Evolutionary conservation across 805 yeast genomes (phyloP).

Genomic region (Zygotorulaspora chibaensis): DNA sequence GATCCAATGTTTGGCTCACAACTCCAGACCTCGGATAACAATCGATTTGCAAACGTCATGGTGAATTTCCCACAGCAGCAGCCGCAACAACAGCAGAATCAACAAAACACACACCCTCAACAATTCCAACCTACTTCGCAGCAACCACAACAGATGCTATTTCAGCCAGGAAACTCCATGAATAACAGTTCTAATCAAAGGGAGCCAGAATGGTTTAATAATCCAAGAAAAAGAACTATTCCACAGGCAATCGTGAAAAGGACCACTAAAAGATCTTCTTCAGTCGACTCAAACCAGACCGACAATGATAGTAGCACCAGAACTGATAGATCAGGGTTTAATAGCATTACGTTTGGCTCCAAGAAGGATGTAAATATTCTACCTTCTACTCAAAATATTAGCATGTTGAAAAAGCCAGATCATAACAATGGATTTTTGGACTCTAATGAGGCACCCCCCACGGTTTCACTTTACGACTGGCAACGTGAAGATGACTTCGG

Average conservation of each 20-base stretch:
- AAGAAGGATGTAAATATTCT: conserved; percentile 24
- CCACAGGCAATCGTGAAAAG: conserved; percentile 48
- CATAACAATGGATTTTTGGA: conserved; percentile 29
- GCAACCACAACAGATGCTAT: conserved; percentile 27
- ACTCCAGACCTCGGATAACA: conserved; percentile 7
- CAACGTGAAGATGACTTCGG: conserved; percentile 38
- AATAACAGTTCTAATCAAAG: conserved; percentile 10
- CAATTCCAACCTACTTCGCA: conserved; percentile 24
- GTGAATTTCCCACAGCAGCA: conserved; percentile 24
- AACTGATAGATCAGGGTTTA: conserved; percentile 33
- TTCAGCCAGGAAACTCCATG: conserved; percentile 6
- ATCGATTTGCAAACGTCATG: conserved; percentile 23
- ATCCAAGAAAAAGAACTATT: conserved; percentile 44
- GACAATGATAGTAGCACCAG: conserved; percentile 8
- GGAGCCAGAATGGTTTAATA: conserved; percentile 39
- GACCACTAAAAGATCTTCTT: conserved; percentile 22
- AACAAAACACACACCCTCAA: conserved; percentile 33
- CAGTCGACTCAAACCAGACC: conserved; percentile 9
- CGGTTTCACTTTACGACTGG: conserved; percentile 39
- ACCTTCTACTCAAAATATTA: conserved; percentile 11
- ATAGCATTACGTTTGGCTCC: conserved; percentile 38
- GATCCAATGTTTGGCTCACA: conserved; percentile 14
- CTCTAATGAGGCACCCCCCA: conserved; percentile 42
- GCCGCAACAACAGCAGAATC: conserved; percentile 19
- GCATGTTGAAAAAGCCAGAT: conserved; percentile 14